phyloP scores from a whole-genome alignment of 2,329 filamentous ascomycete species.

The Fusarium torulosum region DNA sequence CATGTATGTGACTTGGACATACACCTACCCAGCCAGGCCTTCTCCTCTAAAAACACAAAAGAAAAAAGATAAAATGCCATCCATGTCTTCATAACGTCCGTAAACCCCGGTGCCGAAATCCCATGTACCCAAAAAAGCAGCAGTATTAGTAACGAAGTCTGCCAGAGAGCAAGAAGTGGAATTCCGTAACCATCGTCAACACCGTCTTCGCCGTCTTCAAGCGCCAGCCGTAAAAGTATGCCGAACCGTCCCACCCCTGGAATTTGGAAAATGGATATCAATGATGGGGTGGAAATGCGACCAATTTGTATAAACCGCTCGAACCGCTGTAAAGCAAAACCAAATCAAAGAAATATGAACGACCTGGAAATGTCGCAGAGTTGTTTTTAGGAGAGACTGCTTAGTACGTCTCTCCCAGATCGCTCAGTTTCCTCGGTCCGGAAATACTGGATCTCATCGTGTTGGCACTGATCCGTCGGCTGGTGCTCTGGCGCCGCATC shows the following conservation, averaged over 20 bases:
- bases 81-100: conserved; percentile 50
- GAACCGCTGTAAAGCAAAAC: conserved; percentile 43
- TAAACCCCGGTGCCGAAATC: conserved; percentile 46
- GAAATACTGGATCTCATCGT: conserved; percentile 51
- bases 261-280: conserved; percentile 43
- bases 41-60: conserved; percentile 30
- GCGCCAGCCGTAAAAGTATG: conserved; percentile 49
- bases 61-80: conserved; percentile 46
- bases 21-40: conserved; percentile 23
- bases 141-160: conserved; percentile 44
- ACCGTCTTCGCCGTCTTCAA: conserved; percentile 45
- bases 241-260: conserved; percentile 40
- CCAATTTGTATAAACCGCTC: conserved; percentile 39
- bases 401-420: conserved; percentile 68
- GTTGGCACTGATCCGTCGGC: conserved; percentile 58
- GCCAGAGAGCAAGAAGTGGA: conserved; percentile 44
- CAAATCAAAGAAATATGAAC: conserved; percentile 38
- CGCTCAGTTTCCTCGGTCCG: conserved; percentile 58
- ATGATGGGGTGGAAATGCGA: conserved; percentile 39
- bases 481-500: conserved; percentile 59
- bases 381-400: conserved; percentile 19
- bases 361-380: conserved; percentile 24
- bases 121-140: conserved; percentile 47
- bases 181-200: conserved; percentile 51
- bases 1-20: conserved; percentile 21